phyloP scores from a whole-genome alignment of 75 land plant species.

The Picea sitchensis region DNA sequence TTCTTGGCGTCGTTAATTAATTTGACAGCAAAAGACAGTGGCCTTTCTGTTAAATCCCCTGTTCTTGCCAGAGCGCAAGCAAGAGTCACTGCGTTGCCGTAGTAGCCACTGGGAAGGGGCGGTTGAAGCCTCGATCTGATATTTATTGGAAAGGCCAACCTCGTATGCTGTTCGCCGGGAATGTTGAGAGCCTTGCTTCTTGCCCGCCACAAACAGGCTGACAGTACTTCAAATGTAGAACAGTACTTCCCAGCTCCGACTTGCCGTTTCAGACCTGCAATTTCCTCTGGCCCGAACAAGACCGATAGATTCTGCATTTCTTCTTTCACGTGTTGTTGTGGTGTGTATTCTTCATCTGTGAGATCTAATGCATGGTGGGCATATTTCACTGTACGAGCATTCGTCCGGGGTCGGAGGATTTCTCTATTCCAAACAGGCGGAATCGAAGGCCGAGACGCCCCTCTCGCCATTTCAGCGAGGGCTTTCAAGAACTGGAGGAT shows the following conservation, averaged over 20 bases:
- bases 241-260: not conserved
- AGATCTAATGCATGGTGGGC: constrained; percentile 29
- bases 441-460: not conserved
- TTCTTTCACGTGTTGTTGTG: not conserved
- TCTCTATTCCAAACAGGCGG: no score
- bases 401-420: not conserved
- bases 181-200: constrained; percentile 14
- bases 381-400: constrained; percentile 19
- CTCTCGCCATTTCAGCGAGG: no score
- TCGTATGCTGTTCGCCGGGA: not conserved
- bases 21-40: no score
- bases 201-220: constrained; percentile 20
- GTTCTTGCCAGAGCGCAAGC: no score
- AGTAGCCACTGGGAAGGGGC: no score
- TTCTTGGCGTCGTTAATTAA: no score
- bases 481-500: constrained; percentile 8
- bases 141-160: no score
- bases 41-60: no score
- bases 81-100: no score
- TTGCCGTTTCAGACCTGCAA: constrained; percentile 2
- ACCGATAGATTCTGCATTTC: not conserved
- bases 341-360: constrained; percentile 8
- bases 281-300: constrained; percentile 8
- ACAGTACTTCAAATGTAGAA: not conserved
- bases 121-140: no score